Conservation (phyloP, 2,329 filamentous ascomycete species). For the Apiospora arundinis region DNA sequence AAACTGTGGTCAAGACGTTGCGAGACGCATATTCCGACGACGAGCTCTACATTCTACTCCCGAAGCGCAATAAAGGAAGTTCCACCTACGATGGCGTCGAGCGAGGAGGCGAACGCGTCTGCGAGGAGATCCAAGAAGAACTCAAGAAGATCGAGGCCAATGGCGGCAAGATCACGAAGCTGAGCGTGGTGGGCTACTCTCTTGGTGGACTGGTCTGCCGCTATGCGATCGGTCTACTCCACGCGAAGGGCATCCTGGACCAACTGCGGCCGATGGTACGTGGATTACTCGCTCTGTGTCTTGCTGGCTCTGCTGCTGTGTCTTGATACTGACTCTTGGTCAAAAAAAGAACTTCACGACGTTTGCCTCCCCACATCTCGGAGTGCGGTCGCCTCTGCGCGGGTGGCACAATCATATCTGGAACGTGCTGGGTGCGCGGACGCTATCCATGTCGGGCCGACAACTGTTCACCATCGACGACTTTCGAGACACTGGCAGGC, state of each 20-base stretch:
- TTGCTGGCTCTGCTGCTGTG: neutral
- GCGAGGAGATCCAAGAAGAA: slow-evolving; percentile 70
- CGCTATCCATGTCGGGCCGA: slow-evolving; percentile 80
- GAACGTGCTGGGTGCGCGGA: slow-evolving; percentile 85
- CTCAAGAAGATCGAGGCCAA: slow-evolving; percentile 60
- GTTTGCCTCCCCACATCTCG: slow-evolving; percentile 84
- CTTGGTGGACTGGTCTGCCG: slow-evolving; percentile 85
- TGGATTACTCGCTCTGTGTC: slow-evolving; percentile 24
- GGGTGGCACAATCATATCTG: slow-evolving; percentile 72
- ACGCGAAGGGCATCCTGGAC: slow-evolving; percentile 81
- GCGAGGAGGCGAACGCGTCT: slow-evolving; percentile 70
- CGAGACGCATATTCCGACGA: slow-evolving; percentile 66
- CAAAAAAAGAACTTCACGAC: slow-evolving; percentile 88
- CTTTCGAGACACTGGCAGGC: slow-evolving; percentile 82
- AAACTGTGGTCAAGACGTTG: slow-evolving; percentile 69
- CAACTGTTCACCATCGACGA: slow-evolving; percentile 88
- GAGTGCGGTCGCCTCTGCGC: slow-evolving; percentile 72
- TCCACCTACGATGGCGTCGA: slow-evolving; percentile 77
- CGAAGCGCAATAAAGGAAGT: slow-evolving; percentile 75
- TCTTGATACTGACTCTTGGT: neutral
- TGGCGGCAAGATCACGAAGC: slow-evolving; percentile 77
- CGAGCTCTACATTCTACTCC: slow-evolving; percentile 71
- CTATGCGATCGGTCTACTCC: slow-evolving; percentile 84
- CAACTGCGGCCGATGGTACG: slow-evolving; percentile 76
- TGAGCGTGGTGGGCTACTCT: slow-evolving; percentile 90